Base-by-base conservation (phyloP, 495 filamentous ascomycete genomes). In the Penicillium daleae region DNA sequence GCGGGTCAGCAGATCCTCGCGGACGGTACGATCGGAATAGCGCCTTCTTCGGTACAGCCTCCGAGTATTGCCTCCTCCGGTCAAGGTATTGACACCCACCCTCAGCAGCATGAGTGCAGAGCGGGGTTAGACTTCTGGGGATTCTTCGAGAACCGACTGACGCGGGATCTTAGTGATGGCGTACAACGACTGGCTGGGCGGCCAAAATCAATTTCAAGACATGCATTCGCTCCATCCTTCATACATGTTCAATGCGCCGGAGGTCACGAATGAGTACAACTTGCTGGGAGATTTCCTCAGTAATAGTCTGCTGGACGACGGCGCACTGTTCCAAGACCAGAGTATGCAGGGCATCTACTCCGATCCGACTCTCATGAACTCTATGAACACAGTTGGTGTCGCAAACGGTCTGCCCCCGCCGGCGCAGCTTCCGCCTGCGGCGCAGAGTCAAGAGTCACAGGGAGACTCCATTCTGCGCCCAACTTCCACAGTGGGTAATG, bases 241-340 rank as follows among this genome's bases (percentile, higher is more conserved):
- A 66, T 97, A 95, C 79, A 93, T 97, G 90, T 94, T 97, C 78
- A 92, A 91, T 74, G 89, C 92, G 27, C 92, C 92, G 60, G 95
- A 99, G 74, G 90, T 97, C 62, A 92, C 90, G 31, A 93, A 92
- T 74, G 95, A 99, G 77, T 97, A 96, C 72, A 96, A 97, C 70
- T 81, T 97, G 60, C 85, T 99, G 63, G 97, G 96, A 66, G 93
- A 98, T 74, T 99, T 98, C 72, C 85, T 98, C 63, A 93, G 89
- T 74, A 93, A 86, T 65, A 93, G 89, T 74, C 76, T 98, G 32
- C 76, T 96, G 52, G 92, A 97, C 71, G 93, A 96, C 72, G 85
- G 85, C 37, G 82, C 81, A 4, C 75, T 89, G 48, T 84, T 90
- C 58, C 74, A 84, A 57, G 86, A 87, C 57, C 91, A 92, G 58